Conservation (phyloP, 2,329 filamentous ascomycete species). For the Sporothrix globosa region DNA sequence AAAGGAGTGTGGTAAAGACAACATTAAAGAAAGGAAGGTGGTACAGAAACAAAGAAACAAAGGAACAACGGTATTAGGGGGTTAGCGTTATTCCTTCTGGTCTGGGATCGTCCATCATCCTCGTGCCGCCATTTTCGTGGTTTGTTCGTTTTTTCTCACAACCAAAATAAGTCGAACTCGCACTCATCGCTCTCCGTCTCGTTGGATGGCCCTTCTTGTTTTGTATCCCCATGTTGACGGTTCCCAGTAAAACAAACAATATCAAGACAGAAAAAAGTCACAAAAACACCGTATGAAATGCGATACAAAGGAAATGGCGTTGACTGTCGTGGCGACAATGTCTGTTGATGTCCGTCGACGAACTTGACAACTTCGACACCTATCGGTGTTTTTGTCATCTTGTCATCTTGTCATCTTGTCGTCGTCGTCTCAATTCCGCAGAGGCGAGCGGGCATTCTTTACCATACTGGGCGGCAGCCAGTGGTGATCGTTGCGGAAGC, state of each 20-base stretch:
- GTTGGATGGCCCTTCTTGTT: not conserved
- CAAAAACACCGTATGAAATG: slow-evolving; percentile 13
- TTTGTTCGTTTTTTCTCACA: not conserved
- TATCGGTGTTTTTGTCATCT: not conserved
- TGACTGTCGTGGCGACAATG: too few species aligned
- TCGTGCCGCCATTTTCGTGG: not conserved
- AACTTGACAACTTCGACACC: not conserved
- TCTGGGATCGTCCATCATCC: not conserved
- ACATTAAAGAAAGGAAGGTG: not conserved
- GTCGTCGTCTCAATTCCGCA: slow-evolving; percentile 14
- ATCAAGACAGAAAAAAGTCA: not conserved
- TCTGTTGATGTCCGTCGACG: too few species aligned
- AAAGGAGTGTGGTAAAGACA: slow-evolving; percentile 19
- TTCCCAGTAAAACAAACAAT: slow-evolving; percentile 14
- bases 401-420: too few species aligned
- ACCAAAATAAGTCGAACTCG: too few species aligned
- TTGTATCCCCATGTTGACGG: slow-evolving; percentile 1
- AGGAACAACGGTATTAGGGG: slow-evolving; percentile 7
- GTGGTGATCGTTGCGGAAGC: slow-evolving; percentile 61
- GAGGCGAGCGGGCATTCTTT: slow-evolving; percentile 27
- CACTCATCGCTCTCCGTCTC: not conserved
- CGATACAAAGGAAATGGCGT: not conserved
- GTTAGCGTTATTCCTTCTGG: not conserved
- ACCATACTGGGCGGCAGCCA: slow-evolving; percentile 50
- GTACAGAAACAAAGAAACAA: not conserved